These are phyloP conservation scores for Hypomyces perniciosus DNA, from an alignment of 2,329 filamentous ascomycete species.

Conservation along the genomic window DNA sequence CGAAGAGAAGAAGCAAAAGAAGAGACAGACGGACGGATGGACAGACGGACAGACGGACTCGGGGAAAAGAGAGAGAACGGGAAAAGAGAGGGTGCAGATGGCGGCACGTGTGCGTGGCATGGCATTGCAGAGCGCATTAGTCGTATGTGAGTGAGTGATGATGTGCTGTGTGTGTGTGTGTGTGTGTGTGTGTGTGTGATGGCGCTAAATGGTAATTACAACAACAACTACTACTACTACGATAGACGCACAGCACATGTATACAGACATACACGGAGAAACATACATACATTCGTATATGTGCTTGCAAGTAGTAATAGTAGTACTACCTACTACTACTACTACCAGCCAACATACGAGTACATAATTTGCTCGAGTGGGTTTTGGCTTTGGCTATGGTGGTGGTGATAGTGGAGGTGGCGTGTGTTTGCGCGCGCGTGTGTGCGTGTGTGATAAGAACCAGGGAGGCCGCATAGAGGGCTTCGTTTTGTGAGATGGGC, in stretches of 20 bases:
- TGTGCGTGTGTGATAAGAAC: neutral
- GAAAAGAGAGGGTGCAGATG: slow-evolving; percentile 1
- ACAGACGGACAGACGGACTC: neutral
- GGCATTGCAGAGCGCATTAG: slow-evolving; percentile 15
- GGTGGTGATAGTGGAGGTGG: neutral
- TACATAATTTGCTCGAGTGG: neutral
- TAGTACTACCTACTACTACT: too few species aligned
- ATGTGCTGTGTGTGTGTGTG: too few species aligned
- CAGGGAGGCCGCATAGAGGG: slow-evolving; percentile 3
- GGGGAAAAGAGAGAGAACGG: neutral
- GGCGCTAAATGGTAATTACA: neutral
- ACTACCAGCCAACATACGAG: too few species aligned
- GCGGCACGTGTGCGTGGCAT: slow-evolving; percentile 18
- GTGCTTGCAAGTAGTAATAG: too few species aligned
- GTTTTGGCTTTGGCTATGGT: neutral
- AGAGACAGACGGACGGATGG: neutral
- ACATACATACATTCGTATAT: too few species aligned
- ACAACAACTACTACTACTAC: too few species aligned
- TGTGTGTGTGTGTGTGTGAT: slow-evolving; percentile 2
- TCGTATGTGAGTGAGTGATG: slow-evolving; percentile 11
- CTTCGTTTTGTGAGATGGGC: neutral
- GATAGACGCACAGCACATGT: too few species aligned
- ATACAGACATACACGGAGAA: too few species aligned
- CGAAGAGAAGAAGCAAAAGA: neutral
- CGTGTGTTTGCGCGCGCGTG: neutral